Base-by-base conservation (phyloP, 768 basidiomycete species). In the Coprinopsis sp. region DNA sequence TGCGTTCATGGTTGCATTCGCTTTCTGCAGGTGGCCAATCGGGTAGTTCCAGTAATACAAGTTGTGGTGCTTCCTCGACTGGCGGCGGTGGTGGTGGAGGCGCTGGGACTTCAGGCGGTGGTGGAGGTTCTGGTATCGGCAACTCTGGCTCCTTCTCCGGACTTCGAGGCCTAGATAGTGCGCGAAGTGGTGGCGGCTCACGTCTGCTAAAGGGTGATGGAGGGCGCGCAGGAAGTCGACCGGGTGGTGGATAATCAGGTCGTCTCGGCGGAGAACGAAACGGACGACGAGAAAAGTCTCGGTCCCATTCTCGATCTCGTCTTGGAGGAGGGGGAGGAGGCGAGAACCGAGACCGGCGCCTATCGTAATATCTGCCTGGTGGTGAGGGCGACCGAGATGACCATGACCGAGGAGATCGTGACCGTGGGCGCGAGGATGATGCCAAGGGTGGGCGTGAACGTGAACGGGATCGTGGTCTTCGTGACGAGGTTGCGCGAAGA, bases 21-120 rank as follows among this genome's bases (percentile, higher is more conserved):
- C 72, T 77, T 49, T 70, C 74, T 10, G 71, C 68, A 2, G 64
- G 68, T 8, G 74, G 82, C 81, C 82, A 87, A 2, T 68, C 63
- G 13, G 76, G 81, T 3, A 64, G 59, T 1, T 66, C 64, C 2
- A 60, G 59, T 3, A 63, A 48, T 10, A 62, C 47, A 13, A 48
- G 48, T 31, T 38, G 58, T 53, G 41, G 16, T 36, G 54, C 21
- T 43, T 45, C 46, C 2, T 41, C 44, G 23, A 34, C 16, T 3
- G 49, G 44, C 41, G 47, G 19, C 33, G 54, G 52, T 28, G 33
- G 39, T 23, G 33, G 51, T 12, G 51, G 50, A 1, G 54, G 51
- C 7, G 37, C 33, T 34, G 42, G 31, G 4, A 52, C 44, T 13
- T 50, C 33, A 6, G 46, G 40, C 10, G 48, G 48, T 27, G 47